Evolutionary conservation across 305 asterid genomes (phyloP).

Genomic region (Vinca major): DNA sequence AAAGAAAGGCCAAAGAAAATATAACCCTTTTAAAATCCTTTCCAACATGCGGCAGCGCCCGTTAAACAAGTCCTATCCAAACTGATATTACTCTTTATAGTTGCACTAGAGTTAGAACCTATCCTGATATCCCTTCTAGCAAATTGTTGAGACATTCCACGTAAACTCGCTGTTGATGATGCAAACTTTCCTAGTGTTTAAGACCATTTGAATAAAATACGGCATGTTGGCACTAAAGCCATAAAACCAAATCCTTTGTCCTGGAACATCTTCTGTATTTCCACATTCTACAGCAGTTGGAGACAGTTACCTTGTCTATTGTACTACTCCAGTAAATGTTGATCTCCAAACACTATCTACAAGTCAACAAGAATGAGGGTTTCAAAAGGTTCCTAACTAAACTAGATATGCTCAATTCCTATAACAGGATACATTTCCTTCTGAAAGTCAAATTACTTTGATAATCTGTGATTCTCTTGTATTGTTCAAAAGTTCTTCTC

Average conservation of each 20-base stretch:
- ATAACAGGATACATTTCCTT: background rate
- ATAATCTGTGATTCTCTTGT: background rate
- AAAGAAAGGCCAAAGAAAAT: background rate
- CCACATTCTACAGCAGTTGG: background rate
- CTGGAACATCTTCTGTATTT: background rate
- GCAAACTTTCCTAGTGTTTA: background rate
- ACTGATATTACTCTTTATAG: background rate
- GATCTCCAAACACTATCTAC: background rate
- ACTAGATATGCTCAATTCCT: background rate
- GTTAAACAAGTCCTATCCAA: background rate
- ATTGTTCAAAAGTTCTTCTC: background rate
- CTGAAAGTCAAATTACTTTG: background rate
- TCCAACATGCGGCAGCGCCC: background rate
- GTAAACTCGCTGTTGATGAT: background rate
- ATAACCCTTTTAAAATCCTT: background rate
- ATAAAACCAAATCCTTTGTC: background rate
- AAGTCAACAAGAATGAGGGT: background rate
- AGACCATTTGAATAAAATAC: background rate
- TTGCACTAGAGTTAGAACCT: background rate
- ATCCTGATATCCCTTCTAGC: background rate
- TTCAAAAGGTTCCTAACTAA: background rate
- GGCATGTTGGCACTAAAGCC: background rate
- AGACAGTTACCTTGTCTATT: background rate
- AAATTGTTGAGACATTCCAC: background rate
- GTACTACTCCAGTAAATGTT: background rate